Evolutionary conservation across 495 filamentous ascomycete genomes (phyloP), one percentile per base, ranked within the genome.

Genomic region (Bacidia rubella): DNA sequence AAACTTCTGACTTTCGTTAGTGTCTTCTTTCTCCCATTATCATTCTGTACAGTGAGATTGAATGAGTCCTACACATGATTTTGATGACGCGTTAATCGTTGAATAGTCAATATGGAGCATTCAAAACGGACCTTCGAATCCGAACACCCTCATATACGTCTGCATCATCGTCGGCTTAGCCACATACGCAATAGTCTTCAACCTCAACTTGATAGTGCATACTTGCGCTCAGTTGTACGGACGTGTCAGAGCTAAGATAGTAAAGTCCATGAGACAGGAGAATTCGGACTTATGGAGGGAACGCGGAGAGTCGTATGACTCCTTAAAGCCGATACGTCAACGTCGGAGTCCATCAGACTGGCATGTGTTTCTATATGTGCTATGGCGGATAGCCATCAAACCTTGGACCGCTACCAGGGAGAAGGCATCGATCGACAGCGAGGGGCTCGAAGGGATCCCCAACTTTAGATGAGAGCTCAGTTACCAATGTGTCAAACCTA

Each of bases 1-100:
- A 66, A 59, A 44, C 59, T 69, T 2, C 56, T 68, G 24, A 68
- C 65, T 11, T 66, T 60, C 43, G 60, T 69, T 26, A 66, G 64
- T 57, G 66, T 68, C 26, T 67, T 66, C 50, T 69, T 59, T 24
- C 57, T 68, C 2, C 66, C 66, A 1, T 51, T 69, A 5, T 52
- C 59, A 0, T 66, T 68, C 21, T 68, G 65, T 53, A 54, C 43
- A 23, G 24, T 55, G 15, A 51, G 57, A n/a, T n/a, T n/a, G n/a
- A n/a, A n/a, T n/a, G n/a, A n/a, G n/a, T n/a, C n/a, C n/a, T n/a
- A n/a, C n/a, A n/a, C n/a, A n/a, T n/a, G n/a, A n/a, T n/a, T n/a
- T n/a, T n/a, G n/a, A n/a, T n/a, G n/a, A n/a, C n/a, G n/a, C n/a
- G n/a, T n/a, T n/a, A n/a, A n/a, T n/a, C n/a, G n/a, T n/a, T n/a